phyloP scores from a whole-genome alignment of 2,329 filamentous ascomycete species.

The Aplosporella prunicola region DNA sequence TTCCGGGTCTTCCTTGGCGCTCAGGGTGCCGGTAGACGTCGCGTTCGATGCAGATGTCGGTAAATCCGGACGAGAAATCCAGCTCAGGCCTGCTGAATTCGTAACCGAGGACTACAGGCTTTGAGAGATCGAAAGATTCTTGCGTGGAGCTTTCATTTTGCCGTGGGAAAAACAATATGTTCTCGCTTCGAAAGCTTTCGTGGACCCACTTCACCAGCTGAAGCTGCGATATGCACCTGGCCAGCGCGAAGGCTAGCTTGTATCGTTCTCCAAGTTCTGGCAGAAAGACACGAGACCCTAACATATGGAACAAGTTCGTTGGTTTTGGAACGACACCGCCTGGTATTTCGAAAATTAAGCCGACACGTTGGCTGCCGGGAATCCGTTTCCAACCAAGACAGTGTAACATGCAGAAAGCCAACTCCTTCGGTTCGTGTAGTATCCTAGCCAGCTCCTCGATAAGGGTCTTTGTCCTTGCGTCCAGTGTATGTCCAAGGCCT shows the following conservation, averaged over 20 bases:
- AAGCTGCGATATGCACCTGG: slow-evolving; percentile 12
- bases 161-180: slow-evolving; percentile 13
- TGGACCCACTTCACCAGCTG: slow-evolving; percentile 14
- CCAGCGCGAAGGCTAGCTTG: slow-evolving; percentile 7
- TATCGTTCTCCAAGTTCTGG: slow-evolving; percentile 9
- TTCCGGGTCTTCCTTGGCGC: slow-evolving; percentile 21
- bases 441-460: slow-evolving; percentile 9
- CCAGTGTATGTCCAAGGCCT: no score
- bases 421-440: slow-evolving; percentile 11
- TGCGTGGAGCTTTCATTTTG: neutral
- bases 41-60: slow-evolving; percentile 1
- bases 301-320: slow-evolving; percentile 5
- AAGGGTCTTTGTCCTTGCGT: neutral
- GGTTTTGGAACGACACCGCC: neutral
- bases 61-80: slow-evolving; percentile 9
- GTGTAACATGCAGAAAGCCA: slow-evolving; percentile 12
- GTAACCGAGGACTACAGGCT: slow-evolving; percentile 12
- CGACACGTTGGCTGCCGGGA: neutral
- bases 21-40: slow-evolving; percentile 23
- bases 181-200: slow-evolving; percentile 13
- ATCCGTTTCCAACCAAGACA: slow-evolving; percentile 13
- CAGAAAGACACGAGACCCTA: neutral
- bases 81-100: slow-evolving; percentile 11
- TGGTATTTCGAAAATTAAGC: slow-evolving; percentile 12
- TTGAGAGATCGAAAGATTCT: neutral